These are phyloP conservation scores for Auxenochlorella pyrenoidosa DNA, from an alignment of 139 green algal genomes.

Conservation along the genomic window DNA sequence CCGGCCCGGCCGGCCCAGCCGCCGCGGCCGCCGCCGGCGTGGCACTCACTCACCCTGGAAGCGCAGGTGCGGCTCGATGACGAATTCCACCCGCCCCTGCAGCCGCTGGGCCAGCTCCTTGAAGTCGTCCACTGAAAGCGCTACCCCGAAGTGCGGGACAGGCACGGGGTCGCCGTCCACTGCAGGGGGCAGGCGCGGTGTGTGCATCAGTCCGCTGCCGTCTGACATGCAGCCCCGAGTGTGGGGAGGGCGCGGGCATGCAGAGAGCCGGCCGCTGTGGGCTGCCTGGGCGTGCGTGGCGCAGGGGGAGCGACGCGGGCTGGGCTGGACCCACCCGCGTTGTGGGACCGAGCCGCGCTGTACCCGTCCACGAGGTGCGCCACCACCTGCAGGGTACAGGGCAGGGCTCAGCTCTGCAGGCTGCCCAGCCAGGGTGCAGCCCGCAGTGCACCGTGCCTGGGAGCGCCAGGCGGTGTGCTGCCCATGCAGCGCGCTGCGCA, in stretches of 20 bases:
- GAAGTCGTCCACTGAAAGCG: conserved; percentile 74
- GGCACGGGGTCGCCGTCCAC: conserved; percentile 89
- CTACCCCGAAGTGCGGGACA: conserved; percentile 87
- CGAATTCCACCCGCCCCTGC: conserved; percentile 64
- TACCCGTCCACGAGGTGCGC: conserved; percentile 79
- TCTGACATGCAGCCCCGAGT: too few species aligned
- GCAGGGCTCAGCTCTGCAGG: too few species aligned
- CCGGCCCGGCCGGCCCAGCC: background rate
- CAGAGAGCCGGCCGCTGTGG: too few species aligned
- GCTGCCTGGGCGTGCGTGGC: too few species aligned
- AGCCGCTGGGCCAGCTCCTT: conserved; percentile 73
- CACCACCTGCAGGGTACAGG: conserved; percentile 52
- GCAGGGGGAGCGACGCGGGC: too few species aligned
- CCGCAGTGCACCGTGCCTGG: too few species aligned
- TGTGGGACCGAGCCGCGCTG: conserved; percentile 49
- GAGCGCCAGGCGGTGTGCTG: too few species aligned
- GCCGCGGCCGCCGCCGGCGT: background rate
- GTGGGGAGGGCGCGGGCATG: too few species aligned
- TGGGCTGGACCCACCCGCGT: background rate
- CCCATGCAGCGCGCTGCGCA: too few species aligned
- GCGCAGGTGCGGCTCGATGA: conserved; percentile 84
- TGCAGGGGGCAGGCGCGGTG: background rate
- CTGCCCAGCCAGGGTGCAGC: too few species aligned
- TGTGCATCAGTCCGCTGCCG: too few species aligned
- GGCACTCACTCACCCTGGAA: conserved; percentile 64